Conservation (phyloP, 129 eudicot species). For the Lactuca saligna region DNA sequence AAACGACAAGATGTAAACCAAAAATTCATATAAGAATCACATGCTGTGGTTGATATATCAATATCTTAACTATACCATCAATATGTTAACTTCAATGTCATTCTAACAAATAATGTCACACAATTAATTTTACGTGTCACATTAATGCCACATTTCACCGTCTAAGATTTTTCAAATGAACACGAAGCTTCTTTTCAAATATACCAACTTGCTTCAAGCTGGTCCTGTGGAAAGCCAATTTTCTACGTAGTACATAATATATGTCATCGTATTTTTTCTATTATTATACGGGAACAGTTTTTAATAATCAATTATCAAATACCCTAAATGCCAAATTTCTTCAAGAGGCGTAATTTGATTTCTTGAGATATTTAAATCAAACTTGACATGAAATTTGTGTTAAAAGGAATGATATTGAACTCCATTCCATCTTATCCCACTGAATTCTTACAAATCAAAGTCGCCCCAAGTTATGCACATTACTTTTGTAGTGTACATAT, state of each 20-base stretch:
- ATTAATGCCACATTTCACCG: background rate
- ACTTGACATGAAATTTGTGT: no score
- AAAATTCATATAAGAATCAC: slow-evolving; percentile 16
- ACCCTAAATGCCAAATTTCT: background rate
- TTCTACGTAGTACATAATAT: background rate
- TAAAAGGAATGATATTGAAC: no score
- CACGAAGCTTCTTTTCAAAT: background rate
- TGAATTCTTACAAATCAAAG: no score
- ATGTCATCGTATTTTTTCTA: no score
- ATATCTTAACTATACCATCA: background rate
- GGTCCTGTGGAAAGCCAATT: background rate
- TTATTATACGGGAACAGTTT: no score
- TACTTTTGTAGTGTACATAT: background rate
- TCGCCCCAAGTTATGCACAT: background rate
- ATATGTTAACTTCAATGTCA: background rate
- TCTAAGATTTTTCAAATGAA: background rate
- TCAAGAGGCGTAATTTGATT: background rate
- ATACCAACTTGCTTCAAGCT: background rate
- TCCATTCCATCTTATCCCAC: no score
- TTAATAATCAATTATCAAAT: no score
- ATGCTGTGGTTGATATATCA: slow-evolving; percentile 18
- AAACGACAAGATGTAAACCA: background rate
- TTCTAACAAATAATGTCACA: slow-evolving; percentile 6
- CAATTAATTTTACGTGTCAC: slow-evolving; percentile 2
- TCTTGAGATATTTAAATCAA: no score